Evolutionary conservation across 2,329 filamentous ascomycete genomes (phyloP), one percentile per base, ranked within the genome.

Genomic region (Stemphylium beticola): DNA sequence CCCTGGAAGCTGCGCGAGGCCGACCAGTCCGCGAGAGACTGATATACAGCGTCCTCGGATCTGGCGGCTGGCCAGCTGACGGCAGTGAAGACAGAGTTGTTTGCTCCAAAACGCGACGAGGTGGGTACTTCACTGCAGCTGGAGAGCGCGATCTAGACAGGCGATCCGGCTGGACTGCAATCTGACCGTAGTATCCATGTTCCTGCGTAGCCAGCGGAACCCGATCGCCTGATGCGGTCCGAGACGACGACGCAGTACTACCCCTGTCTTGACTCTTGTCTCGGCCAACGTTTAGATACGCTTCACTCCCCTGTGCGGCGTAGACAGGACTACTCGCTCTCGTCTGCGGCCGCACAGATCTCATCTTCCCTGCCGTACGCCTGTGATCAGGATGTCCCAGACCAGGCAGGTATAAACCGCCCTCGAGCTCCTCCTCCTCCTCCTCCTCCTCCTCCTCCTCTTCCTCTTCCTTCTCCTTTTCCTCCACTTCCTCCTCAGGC

Each of bases 1-100:
- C 53, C n/a, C 58, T 36, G 3, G 55, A 60, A 12, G 61, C 61
- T 9, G 51, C 47, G 32, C 61, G 62, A 1, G 57, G 58, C n/a
- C 61, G 58, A 8, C 57, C 53, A 7, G 46, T 53, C n/a, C 53
- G 32, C 29, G 43, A 7, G 17, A 34, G 24, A 37, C n/a, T 20
- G 7, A 33, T 26, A 4, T 24, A 29, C 5, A 36, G 20, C 2
- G 42, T 29, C 4, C 18, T 22, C 2, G 37, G 11, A 7, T 11
- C 5, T 39, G 9, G 14, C 14, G 3, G 17, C 18, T 14, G 47
- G 33, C 1, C n/a, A 3, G 6, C 33, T 1, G 1, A 15, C 22
- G 24, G 37, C 38, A 1, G 45, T 15, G 40, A 33, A 26, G 12
- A 18, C 20, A 22, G 40, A 9, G 2, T 29, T 2, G 3, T 11